Evolutionary conservation across 331 rosid genomes (phyloP), one percentile per base, ranked within the genome.

Genomic region (Rosa hybrid): DNA sequence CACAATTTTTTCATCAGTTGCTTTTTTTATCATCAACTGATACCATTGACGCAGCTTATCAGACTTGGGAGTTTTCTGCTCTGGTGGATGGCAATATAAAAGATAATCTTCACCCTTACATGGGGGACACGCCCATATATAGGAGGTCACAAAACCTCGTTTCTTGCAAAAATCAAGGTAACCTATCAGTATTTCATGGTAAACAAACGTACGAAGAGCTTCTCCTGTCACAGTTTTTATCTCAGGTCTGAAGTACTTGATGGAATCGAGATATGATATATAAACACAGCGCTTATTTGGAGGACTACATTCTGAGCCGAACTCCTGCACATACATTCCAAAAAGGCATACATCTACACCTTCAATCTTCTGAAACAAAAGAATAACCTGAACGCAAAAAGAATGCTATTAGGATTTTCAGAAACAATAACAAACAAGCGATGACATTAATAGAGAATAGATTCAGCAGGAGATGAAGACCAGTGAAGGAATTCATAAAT

Each of bases 161-260:
- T 78, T 85, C 89, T 92, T 92, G 80, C 90, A 88, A 81, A 68
- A 89, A 41, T 89, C 96, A 21, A 92, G 92, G 81, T 92, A 92
- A 72, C 94, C 94, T 67, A 92, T 87, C 90, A 93, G 30, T 75
- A 93, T 84, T 83, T 93, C 93, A 67, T 93, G 98, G 79, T 91
- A 93, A 79, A 88, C 92, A 39, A 91, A 82, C 12, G 94, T 93
- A 12, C 98, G 93, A 63, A 91, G 94, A 76, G 94, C 86, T 85
- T 87, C 94, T 75, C 90, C 90, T n/a, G 70, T 72, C 45, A 18
- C 30, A 7, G 87, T 44, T 44, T 30, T 45, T 72, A 83, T 84
- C 74, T 82, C 79, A 20, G 98, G 97, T 76, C 83, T 87, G 81
- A 93, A 93, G 82, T 91, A 81, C 89, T 90, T 90, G 3, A 88